phyloP scores from a whole-genome alignment of 345 rosid species.

The Eucalyptus pumila region DNA sequence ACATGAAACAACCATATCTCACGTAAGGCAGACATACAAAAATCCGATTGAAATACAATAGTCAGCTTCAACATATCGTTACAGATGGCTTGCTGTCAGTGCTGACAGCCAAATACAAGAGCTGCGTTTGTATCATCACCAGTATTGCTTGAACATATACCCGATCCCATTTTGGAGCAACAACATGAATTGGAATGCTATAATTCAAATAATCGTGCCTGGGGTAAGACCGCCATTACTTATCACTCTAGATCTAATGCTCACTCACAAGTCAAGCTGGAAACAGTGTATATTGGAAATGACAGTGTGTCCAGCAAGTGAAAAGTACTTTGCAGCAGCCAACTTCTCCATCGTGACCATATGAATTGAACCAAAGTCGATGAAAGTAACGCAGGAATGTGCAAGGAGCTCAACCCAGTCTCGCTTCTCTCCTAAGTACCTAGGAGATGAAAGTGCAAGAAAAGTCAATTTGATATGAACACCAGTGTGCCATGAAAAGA shows the following conservation, averaged over 20 bases:
- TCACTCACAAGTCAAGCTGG: background rate
- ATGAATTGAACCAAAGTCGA: background rate
- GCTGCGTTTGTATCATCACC: background rate
- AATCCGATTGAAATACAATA: background rate
- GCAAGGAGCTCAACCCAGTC: constrained; percentile 30
- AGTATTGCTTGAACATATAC: background rate
- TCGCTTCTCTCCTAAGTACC: constrained; percentile 79
- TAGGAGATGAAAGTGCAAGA: background rate
- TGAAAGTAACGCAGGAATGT: background rate
- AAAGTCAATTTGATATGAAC: background rate
- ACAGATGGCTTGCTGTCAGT: background rate
- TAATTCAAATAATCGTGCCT: background rate
- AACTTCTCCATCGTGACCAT: background rate
- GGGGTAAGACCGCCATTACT: background rate
- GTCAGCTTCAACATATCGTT: background rate
- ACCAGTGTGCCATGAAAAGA: background rate
- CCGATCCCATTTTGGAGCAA: background rate
- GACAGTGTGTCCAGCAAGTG: background rate
- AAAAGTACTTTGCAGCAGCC: background rate
- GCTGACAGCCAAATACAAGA: background rate
- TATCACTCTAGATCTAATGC: background rate
- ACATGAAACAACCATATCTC: background rate
- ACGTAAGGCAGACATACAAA: background rate
- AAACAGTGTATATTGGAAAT: background rate
- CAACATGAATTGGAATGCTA: background rate